Conservation (phyloP, 164 flowering plant genomes). For the Kalanchoe fedtschenkoi region DNA sequence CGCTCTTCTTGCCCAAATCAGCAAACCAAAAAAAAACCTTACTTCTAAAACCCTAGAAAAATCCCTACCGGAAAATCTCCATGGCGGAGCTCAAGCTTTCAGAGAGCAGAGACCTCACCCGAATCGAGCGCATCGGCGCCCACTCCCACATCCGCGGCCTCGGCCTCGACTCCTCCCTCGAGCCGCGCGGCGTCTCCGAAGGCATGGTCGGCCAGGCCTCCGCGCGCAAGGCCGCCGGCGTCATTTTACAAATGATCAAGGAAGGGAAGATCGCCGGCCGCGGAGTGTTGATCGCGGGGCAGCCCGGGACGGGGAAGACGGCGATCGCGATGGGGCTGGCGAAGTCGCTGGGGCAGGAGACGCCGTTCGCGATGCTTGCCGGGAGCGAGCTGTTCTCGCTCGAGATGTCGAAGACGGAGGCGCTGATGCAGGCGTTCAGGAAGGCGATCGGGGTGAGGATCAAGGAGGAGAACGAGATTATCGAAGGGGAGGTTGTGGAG, state of each 20-base stretch:
- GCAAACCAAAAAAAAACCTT: too few relatives aligned
- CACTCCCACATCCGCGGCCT: conserved; percentile 99
- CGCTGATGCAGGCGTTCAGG: conserved; percentile 72
- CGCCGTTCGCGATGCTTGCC: conserved; percentile 82
- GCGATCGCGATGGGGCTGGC: conserved; percentile 96
- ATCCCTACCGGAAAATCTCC: too few relatives aligned
- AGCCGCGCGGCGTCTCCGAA: conserved; percentile 66
- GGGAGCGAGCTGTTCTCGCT: conserved; percentile 86
- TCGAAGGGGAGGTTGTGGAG: conserved; percentile 92
- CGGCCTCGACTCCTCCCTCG: conserved; percentile 81
- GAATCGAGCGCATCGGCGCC: conserved; percentile 91
- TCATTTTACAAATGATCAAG: conserved; percentile 81
- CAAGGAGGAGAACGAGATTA: conserved; percentile 76
- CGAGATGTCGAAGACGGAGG: conserved; percentile 86
- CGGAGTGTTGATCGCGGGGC: conserved; percentile 82
- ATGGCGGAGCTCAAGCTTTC: conserved; percentile 88
- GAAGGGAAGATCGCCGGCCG: conserved; percentile 85
- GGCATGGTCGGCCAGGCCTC: conserved; percentile 88
- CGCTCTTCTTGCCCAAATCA: background rate
- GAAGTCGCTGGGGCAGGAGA: conserved; percentile 72
- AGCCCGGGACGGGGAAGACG: conserved; percentile 91
- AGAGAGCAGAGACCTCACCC: conserved; percentile 76
- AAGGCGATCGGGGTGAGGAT: conserved; percentile 85
- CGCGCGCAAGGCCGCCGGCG: conserved; percentile 88
- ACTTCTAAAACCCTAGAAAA: too few relatives aligned